phyloP scores from a whole-genome alignment of 1,139 yeast genomes.

The Blastobotrys malaysiensis region DNA sequence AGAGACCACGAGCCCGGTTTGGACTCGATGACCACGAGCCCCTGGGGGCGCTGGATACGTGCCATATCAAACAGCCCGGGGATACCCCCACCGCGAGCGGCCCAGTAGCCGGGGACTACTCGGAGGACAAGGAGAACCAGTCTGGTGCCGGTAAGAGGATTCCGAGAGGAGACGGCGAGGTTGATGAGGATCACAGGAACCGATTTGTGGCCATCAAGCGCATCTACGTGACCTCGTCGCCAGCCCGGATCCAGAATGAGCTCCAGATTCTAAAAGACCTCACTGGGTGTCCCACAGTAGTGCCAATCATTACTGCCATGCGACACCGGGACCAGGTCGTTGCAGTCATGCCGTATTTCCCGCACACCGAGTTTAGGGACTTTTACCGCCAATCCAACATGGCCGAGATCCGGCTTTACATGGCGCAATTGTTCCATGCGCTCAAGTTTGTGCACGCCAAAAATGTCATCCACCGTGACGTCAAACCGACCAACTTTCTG shows the following conservation, averaged over 20 bases:
- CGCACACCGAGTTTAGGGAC: slow-evolving; percentile 78
- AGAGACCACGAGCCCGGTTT: not conserved
- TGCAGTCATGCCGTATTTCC: slow-evolving; percentile 86
- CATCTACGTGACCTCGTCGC: slow-evolving; percentile 93
- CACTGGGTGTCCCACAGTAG: slow-evolving; percentile 66
- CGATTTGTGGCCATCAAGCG: slow-evolving; percentile 85
- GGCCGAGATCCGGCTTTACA: slow-evolving; percentile 72
- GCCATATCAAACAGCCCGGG: not conserved
- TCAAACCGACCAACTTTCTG: slow-evolving; percentile 84
- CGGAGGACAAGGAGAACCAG: not conserved
- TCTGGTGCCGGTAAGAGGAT: not conserved
- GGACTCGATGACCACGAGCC: not conserved
- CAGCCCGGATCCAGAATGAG: slow-evolving; percentile 84
- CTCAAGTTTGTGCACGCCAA: slow-evolving; percentile 69
- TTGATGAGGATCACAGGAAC: slow-evolving; percentile 20
- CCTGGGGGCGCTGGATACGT: not conserved
- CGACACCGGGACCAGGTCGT: slow-evolving; percentile 87
- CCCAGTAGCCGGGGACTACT: not conserved
- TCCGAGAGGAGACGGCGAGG: not conserved
- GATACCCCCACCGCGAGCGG: not conserved
- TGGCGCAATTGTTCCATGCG: slow-evolving; percentile 73
- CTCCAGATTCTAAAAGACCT: slow-evolving; percentile 66
- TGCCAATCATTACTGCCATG: slow-evolving; percentile 83
- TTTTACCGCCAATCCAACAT: slow-evolving; percentile 39
- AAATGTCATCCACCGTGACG: slow-evolving; percentile 80